Conservation (phyloP, 1,284 basidiomycete species). For the Thecaphora thlaspeos region DNA sequence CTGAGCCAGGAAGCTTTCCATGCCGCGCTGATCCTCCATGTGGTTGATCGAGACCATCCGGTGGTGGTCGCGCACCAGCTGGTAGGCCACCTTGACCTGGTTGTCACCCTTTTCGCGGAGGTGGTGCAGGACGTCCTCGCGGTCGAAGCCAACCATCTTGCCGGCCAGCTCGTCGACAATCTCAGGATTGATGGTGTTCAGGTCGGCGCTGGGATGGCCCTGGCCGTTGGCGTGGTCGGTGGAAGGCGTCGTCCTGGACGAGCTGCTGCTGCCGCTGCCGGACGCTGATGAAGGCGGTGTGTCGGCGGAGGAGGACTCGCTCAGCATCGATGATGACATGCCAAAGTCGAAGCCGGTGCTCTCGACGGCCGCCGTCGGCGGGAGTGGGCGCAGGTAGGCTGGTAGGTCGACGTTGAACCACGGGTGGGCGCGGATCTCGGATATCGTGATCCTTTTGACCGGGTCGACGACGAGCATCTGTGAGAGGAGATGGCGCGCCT, state of each 20-base stretch:
- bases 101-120: conserved; percentile 83
- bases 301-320: neutral
- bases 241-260: conserved; percentile 17
- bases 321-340: conserved; percentile 16
- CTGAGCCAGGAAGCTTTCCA: conserved; percentile 62
- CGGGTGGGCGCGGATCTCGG: conserved; percentile 52
- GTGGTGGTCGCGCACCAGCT: conserved; percentile 85
- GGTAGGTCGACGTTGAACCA: conserved; percentile 57
- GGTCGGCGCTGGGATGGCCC: conserved; percentile 53
- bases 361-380: conserved; percentile 66
- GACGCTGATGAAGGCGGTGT: conserved; percentile 4
- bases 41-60: conserved; percentile 71
- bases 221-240: conserved; percentile 20
- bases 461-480: conserved; percentile 57
- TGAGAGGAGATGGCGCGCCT: conserved; percentile 50
- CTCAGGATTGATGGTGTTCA: conserved; percentile 85
- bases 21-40: conserved; percentile 52
- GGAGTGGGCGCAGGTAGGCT: conserved; percentile 66
- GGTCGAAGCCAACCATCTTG: conserved; percentile 74
- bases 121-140: conserved; percentile 81
- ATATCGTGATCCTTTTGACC: conserved; percentile 56
- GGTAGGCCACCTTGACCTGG: conserved; percentile 93
- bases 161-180: conserved; percentile 78
- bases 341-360: conserved; percentile 63
- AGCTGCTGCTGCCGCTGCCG: conserved; percentile 13